Percentiles rank a stretch among this genome's conserved stretches.
Evolutionary conservation across 805 yeast species (phyloP).

Genomic region (Wickerhamiella dianesei): DNA sequence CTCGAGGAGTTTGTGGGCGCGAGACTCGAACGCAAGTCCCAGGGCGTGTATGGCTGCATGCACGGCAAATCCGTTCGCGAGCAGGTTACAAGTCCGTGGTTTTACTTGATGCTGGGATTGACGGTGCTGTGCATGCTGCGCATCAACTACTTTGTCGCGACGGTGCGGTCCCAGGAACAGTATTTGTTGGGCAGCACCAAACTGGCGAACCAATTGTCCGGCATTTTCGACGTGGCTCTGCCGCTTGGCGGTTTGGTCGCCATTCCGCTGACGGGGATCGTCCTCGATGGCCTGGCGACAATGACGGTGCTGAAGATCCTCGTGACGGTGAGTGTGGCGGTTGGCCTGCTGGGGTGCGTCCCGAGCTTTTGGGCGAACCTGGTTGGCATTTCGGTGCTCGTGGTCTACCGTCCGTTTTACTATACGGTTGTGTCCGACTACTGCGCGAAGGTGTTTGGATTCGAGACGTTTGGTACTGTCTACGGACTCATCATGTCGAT

Average conservation of each 20-base stretch:
- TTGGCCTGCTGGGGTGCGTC: conserved; percentile 62
- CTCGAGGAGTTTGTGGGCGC: conserved; percentile 10
- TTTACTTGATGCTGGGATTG: conserved; percentile 58
- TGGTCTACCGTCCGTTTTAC: conserved; percentile 78
- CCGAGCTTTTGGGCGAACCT: conserved; percentile 40
- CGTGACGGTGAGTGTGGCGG: conserved; percentile 38
- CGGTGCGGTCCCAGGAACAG: conserved; percentile 68
- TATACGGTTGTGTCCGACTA: conserved; percentile 88
- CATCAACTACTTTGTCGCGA: conserved; percentile 85
- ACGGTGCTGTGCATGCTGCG: conserved; percentile 83
- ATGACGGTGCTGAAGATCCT: conserved; percentile 38
- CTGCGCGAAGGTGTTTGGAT: conserved; percentile 87
- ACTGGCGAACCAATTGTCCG: conserved; percentile 45
- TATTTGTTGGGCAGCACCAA: conserved; percentile 42
- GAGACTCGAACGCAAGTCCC: conserved; percentile 3
- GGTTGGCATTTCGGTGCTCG: conserved; percentile 56
- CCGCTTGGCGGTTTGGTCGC: conserved; percentile 82
- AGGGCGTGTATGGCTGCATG: conserved; percentile 57
- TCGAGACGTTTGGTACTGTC: conserved; percentile 78
- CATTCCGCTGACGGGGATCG: conserved; percentile 72
- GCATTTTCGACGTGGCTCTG: conserved; percentile 69
- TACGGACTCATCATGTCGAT: conserved; percentile 76
- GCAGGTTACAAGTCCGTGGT: conserved; percentile 54
- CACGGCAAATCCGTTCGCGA: conserved; percentile 43
- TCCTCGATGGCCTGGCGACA: conserved; percentile 63